Evolutionary conservation across 78 protist genomes (phyloP).

Genomic region (Dictyostelium brefeldianum): DNA sequence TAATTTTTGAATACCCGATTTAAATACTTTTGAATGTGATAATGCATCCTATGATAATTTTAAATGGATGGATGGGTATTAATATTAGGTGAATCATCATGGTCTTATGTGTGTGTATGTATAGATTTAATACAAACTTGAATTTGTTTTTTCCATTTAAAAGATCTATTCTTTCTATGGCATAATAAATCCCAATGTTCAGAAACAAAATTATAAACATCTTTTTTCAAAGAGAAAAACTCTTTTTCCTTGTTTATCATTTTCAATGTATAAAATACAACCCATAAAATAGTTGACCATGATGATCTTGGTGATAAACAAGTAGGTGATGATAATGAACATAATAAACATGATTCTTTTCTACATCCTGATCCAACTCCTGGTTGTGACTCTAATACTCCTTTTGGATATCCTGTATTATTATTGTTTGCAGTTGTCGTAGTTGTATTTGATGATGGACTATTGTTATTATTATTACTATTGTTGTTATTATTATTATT

Average conservation of each 20-base stretch:
- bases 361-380: conserved; percentile 63
- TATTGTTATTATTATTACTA: conserved; percentile 16
- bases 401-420: conserved; percentile 33
- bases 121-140: conserved; percentile 23
- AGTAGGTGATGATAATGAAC: conserved; percentile 22
- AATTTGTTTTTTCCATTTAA: conserved; percentile 79
- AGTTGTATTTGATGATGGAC: neutral
- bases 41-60: conserved; percentile 56
- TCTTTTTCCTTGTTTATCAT: conserved; percentile 30
- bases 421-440: neutral
- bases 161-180: conserved; percentile 44
- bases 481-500: conserved; percentile 15
- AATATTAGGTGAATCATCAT: neutral
- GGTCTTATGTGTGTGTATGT: too few relatives aligned
- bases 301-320: conserved; percentile 50
- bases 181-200: conserved; percentile 70
- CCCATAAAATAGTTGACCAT: conserved; percentile 80
- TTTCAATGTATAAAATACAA: conserved; percentile 62
- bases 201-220: conserved; percentile 56
- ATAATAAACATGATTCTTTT: neutral
- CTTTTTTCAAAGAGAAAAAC: conserved; percentile 58
- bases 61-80: too few relatives aligned
- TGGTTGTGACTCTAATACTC: conserved; percentile 42
- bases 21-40: conserved; percentile 74
- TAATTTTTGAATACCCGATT: conserved; percentile 71